A percentile compares a stretch with the other conserved stretches of the same genome.
These are phyloP conservation scores for Sonneratia alba DNA, from an alignment of 345 rosid genomes.

Conservation along the genomic window DNA sequence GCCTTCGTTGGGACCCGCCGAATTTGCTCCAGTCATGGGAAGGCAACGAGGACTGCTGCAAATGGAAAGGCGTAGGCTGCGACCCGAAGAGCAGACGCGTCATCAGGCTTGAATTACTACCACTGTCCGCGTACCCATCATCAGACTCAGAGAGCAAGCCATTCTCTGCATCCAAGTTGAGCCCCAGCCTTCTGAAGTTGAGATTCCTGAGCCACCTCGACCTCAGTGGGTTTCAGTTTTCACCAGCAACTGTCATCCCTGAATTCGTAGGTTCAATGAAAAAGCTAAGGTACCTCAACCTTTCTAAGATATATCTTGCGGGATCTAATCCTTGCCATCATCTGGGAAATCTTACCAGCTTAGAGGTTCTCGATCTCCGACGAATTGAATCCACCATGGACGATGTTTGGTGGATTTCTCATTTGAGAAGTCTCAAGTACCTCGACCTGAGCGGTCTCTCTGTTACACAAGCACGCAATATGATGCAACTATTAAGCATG, in stretches of 20 bases:
- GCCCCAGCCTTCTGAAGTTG: not conserved
- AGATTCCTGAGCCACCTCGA: slow-evolving; percentile 6
- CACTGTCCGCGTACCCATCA: not conserved
- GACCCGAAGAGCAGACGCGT: not conserved
- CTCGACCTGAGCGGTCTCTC: not conserved
- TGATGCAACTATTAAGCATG: not conserved
- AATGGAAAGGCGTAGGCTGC: slow-evolving; percentile 5
- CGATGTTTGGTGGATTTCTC: slow-evolving; percentile 7
- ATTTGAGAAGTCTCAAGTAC: not conserved
- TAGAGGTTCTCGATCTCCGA: not conserved
- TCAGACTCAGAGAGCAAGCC: no score
- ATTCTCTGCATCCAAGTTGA: not conserved
- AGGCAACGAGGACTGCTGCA: not conserved
- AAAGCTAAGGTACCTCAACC: slow-evolving; percentile 5
- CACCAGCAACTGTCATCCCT: not conserved
- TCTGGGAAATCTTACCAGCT: not conserved
- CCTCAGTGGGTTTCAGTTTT: not conserved
- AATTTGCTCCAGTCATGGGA: not conserved
- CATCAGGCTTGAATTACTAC: not conserved
- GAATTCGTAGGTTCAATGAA: slow-evolving; percentile 5
- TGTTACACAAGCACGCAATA: not conserved
- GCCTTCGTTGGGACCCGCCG: not conserved
- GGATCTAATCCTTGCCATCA: not conserved
- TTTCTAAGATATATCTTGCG: accelerated
- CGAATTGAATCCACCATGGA: accelerated